A percentile compares a stretch with the other conserved stretches of the same genome.
phyloP scores from a whole-genome alignment of 345 rosid species.

The Odontarrhena argentea region DNA sequence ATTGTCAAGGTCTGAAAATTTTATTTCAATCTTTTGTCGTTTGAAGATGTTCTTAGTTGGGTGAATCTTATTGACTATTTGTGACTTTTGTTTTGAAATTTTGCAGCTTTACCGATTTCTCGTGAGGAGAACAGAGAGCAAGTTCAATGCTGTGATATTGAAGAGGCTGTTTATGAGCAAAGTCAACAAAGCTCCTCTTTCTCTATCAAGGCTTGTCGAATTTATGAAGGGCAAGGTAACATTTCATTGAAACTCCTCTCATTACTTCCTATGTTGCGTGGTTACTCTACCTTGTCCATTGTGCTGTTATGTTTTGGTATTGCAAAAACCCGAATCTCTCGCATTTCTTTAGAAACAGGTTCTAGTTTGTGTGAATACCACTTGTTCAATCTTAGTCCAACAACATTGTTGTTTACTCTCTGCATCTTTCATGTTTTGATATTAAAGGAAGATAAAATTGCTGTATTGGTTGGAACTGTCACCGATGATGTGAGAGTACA shows the following conservation, averaged over 20 bases:
- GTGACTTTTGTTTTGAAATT: neutral
- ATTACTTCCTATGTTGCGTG: no score
- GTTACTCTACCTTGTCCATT: neutral
- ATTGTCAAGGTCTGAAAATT: conserved; percentile 66
- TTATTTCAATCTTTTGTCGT: neutral
- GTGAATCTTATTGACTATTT: neutral
- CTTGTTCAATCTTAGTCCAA: no score
- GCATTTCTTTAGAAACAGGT: no score
- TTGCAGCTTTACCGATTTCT: conserved; percentile 80
- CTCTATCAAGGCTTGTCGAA: conserved; percentile 70
- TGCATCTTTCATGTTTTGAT: neutral
- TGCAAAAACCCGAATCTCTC: no score
- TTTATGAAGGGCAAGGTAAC: conserved; percentile 75
- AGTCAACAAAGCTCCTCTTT: conserved; percentile 52
- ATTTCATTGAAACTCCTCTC: conserved; percentile 15
- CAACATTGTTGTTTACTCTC: no score
- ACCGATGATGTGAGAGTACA: conserved; percentile 87
- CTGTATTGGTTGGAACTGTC: conserved; percentile 84
- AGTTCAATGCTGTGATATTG: no score
- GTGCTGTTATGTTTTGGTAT: no score
- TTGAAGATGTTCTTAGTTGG: neutral
- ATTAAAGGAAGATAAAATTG: conserved; percentile 72
- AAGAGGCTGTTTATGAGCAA: no score
- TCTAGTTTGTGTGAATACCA: no score
- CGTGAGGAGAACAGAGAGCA: conserved; percentile 44